phyloP scores from a whole-genome alignment of 139 green algal genomes.

The Picocystis salinarum region DNA sequence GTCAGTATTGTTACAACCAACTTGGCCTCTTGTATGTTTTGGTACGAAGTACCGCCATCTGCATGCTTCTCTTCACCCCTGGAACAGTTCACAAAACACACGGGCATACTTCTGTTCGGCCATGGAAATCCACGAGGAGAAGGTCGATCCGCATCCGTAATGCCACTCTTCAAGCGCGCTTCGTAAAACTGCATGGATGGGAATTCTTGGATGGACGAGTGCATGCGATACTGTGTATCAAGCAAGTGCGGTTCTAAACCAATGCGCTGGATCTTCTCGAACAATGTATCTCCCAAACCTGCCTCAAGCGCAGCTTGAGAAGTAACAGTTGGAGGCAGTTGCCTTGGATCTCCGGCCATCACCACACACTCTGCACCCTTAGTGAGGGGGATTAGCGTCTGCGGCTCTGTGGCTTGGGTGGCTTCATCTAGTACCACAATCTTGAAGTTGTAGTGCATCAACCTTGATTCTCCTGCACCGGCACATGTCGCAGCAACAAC shows the following conservation, averaged over 20 bases:
- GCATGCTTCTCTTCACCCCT: background rate
- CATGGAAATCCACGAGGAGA: slow-evolving; percentile 13
- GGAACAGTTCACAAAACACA: slow-evolving; percentile 1
- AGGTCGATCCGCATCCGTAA: slow-evolving; percentile 11
- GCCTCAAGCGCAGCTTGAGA: slow-evolving; percentile 25
- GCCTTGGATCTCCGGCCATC: slow-evolving; percentile 70
- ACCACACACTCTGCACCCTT: slow-evolving; percentile 55
- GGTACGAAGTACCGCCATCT: background rate
- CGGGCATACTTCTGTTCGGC: slow-evolving; percentile 6
- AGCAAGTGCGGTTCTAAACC: slow-evolving; percentile 53
- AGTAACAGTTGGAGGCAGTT: slow-evolving; percentile 74
- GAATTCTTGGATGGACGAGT: slow-evolving; percentile 17
- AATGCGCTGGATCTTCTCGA: slow-evolving; percentile 40
- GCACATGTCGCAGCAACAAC: slow-evolving; percentile 20
- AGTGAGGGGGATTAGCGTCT: slow-evolving; percentile 59
- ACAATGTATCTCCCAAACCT: slow-evolving; percentile 57
- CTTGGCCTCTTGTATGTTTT: slow-evolving; percentile 6
- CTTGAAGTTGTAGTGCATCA: slow-evolving; percentile 24
- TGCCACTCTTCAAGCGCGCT: slow-evolving; percentile 20
- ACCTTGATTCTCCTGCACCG: slow-evolving; percentile 7
- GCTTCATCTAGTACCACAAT: slow-evolving; percentile 85
- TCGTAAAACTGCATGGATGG: slow-evolving; percentile 35
- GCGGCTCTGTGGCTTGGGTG: slow-evolving; percentile 66
- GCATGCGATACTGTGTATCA: slow-evolving; percentile 85
- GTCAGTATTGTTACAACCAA: too few species aligned